Conservation (phyloP, 1,284 basidiomycete species). For the Athelia psychrophila region DNA sequence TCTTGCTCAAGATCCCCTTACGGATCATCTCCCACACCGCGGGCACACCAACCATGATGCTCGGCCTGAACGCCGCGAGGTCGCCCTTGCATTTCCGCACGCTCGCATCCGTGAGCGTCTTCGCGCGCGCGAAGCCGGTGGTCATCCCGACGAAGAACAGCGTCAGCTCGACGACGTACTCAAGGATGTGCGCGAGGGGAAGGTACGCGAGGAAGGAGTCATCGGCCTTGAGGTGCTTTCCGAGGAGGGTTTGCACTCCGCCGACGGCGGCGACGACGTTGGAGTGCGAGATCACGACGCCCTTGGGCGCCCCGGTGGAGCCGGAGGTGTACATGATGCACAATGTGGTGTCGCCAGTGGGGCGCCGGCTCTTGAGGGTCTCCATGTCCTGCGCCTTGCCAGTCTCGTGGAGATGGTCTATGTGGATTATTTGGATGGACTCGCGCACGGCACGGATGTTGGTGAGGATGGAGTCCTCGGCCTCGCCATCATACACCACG, state of each 20-base stretch:
- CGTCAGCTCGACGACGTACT: constrained; percentile 75
- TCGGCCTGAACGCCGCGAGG: constrained; percentile 78
- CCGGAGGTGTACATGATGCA: constrained; percentile 98
- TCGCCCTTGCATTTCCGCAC: constrained; percentile 92
- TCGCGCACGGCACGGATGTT: constrained; percentile 54
- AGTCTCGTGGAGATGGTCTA: constrained; percentile 69
- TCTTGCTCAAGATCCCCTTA: constrained; percentile 87
- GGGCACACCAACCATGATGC: constrained; percentile 90
- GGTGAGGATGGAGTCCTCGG: constrained; percentile 52
- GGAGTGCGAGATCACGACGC: constrained; percentile 85
- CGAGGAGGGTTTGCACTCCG: constrained; percentile 73
- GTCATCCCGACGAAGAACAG: constrained; percentile 69
- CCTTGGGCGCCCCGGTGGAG: constrained; percentile 92
- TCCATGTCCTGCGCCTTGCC: constrained; percentile 58
- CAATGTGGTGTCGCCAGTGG: constrained; percentile 66
- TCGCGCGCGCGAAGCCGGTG: constrained; percentile 89
- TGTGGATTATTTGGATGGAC: constrained; percentile 54
- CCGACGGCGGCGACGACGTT: constrained; percentile 89
- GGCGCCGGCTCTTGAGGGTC: constrained; percentile 48
- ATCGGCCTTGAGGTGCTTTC: constrained; percentile 66
- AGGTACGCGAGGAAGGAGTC: constrained; percentile 92
- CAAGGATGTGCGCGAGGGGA: constrained; percentile 90
- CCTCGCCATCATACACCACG: constrained; percentile 87
- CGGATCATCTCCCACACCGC: constrained; percentile 91
- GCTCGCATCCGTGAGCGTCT: constrained; percentile 92